Evolutionary conservation across 108 stramenopile genomes (phyloP), one percentile per base, ranked within the genome.

Genomic region (Cyclotella kingstonii): DNA sequence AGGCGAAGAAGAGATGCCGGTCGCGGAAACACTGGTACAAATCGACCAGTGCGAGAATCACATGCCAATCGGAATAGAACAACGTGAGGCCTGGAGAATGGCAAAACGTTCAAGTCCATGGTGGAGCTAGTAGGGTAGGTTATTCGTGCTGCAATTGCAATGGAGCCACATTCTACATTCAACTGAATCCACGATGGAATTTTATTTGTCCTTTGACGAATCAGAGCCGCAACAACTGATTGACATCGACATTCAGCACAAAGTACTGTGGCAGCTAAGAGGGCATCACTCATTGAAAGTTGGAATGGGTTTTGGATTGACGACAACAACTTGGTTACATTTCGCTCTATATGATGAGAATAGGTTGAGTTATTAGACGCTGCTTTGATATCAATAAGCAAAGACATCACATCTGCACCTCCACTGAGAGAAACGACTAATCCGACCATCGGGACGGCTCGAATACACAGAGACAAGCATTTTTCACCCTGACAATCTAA

Each of bases 261-360:
- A 3, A 94, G 60, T 11, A 75, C 69, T 12, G 89, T 85, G 1
- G 93, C 93, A 4, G 93, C 86, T 50, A 94, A 54, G 0, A 94
- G 65, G 7, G 93, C 93, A 57, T 89, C 85, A 52, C 86, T 87
- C 59, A 83, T 88, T 18, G 87, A 89, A 21, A 94, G 45, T 5
- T 79, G 62, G 67, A 94, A 94, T 19, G 93, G 93, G 66, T 86
- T 82, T 23, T 86, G 83, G 18, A 85, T 78, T 4, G 93, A 84
- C 15, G 86, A 86, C 11, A 93, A 15, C 22, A 93, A 53, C 58
- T 84, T 79, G 27, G 59, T 60, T 31, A 79, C 63, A 28, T 82
- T 87, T 14, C 73, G 51, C 74, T 69, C 67, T n/a, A 73, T 68
- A 45, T 87, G 81, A 29, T 73, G 70, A 18, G 64, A 50, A 14